phyloP scores from a whole-genome alignment of 495 filamentous ascomycete species.

The Evernia prunastri region DNA sequence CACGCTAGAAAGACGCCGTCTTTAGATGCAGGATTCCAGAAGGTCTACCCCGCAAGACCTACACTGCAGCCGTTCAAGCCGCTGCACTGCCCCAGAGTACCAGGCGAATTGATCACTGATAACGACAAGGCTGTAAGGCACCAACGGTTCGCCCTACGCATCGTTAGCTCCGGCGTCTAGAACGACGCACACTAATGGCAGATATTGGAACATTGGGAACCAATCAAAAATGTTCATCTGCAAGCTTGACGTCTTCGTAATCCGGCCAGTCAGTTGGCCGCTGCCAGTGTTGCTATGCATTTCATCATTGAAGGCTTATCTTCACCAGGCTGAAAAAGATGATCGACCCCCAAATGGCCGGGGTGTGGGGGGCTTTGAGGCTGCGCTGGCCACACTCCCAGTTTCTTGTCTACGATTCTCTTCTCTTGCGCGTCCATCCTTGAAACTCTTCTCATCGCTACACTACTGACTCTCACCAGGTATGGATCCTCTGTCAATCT shows the following conservation, averaged over 20 bases:
- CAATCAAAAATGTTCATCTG: neutral
- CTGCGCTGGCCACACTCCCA: neutral
- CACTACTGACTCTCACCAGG: neutral
- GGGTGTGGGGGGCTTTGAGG: neutral
- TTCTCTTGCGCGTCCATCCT: neutral
- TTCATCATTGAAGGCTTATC: neutral
- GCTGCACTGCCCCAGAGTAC: neutral
- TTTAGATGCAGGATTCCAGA: neutral
- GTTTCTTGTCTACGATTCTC: neutral
- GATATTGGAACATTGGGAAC: neutral
- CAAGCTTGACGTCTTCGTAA: neutral
- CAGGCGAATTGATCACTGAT: neutral
- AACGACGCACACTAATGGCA: neutral
- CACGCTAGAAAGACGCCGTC: neutral
- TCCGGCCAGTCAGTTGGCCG: neutral
- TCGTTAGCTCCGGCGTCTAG: neutral
- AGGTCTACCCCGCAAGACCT: neutral
- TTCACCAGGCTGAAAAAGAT: neutral
- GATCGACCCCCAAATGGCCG: neutral
- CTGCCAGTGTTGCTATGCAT: neutral
- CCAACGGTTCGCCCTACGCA: neutral
- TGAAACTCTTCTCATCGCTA: neutral
- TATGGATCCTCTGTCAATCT: conserved; percentile 25
- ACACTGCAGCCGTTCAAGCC: neutral
- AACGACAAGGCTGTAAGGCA: conserved; percentile 13